Conservation (phyloP, 306 rosid species). For the Pterocarpus macrocarpus region DNA sequence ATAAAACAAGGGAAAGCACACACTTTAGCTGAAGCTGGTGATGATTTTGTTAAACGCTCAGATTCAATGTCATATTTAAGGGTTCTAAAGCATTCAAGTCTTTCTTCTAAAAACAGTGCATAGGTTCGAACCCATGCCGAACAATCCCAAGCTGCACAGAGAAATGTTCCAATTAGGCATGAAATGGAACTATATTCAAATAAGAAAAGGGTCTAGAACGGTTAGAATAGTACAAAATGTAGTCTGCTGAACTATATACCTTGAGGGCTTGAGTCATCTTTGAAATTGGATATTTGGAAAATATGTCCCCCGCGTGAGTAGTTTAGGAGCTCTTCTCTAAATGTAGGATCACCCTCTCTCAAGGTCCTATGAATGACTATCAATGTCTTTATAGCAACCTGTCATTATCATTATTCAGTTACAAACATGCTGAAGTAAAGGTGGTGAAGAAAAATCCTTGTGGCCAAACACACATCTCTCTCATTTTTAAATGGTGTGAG, state of each 20-base stretch:
- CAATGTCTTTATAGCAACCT: conserved; percentile 97
- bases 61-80: conserved; percentile 89
- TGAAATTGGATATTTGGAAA: conserved; percentile 92
- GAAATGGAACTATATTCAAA: conserved; percentile 29
- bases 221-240: no score
- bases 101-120: conserved; percentile 85
- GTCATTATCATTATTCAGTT: conserved; percentile 30
- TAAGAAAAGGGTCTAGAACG: background rate
- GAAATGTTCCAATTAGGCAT: conserved; percentile 43
- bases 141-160: conserved; percentile 94
- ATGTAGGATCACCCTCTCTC: conserved; percentile 97
- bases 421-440: conserved; percentile 40
- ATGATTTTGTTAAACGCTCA: conserved; percentile 77
- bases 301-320: conserved; percentile 76
- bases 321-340: conserved; percentile 85
- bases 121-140: conserved; percentile 97
- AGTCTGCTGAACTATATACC: conserved; percentile 54
- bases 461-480: background rate
- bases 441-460: background rate
- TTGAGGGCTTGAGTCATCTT: conserved; percentile 90
- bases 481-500: background rate
- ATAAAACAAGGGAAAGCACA: conserved; percentile 29
- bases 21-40: conserved; percentile 73
- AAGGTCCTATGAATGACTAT: conserved; percentile 92
- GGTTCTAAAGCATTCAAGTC: conserved; percentile 85